Base-by-base conservation (phyloP, 805 yeast genomes). In the Nakazawaea wyomingensis region DNA sequence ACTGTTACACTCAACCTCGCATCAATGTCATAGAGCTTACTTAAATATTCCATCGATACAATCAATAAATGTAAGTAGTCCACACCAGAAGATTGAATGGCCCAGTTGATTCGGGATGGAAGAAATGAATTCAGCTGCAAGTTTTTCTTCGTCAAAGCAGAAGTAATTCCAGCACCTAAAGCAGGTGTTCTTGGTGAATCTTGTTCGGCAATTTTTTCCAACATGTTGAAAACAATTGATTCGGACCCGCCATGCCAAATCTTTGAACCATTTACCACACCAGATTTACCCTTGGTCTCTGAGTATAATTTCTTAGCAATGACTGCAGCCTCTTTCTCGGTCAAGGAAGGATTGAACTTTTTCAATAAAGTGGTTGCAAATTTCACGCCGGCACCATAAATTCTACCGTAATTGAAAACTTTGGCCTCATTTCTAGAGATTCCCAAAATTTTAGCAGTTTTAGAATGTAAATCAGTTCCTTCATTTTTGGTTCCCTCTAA, bases 81-180 rank as follows among this genome's bases (percentile, higher is more conserved):
- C 16, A 95, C 99, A 29, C 99, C 99, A 1, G 96, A 87, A 18
- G 96, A 87, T 60, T 93, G 99, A 57, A 93, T 93, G 0, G 96
- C 87, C 99, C 99, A 93, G 56, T 93, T 93, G 49, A 90, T 82
- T 54, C 99, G 65, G 1, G 96, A 88, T 0, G 99, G 93, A 50
- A 93, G 64, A 57, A 82, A 93, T 1, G 78, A 66, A 48, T 76
- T 76, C 30, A 76, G 66, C 34, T 76, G 78, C 52, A 93, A 68
- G 58, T 91, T 82, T 41, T 68, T 66, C 34, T 76, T 73, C 51
- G 75, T 73, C 45, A 93, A 66, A 0, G 98, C 96, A 45, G 78
- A 78, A 0, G 99, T 93, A 37, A 93, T 88, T 11, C 95, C 86
- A 4, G 97, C 96, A 1, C 96, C 96, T 8, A 93, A 62, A 1